Evolutionary conservation across 768 basidiomycete species (phyloP).

Genomic region (Tulasnella sp.): DNA sequence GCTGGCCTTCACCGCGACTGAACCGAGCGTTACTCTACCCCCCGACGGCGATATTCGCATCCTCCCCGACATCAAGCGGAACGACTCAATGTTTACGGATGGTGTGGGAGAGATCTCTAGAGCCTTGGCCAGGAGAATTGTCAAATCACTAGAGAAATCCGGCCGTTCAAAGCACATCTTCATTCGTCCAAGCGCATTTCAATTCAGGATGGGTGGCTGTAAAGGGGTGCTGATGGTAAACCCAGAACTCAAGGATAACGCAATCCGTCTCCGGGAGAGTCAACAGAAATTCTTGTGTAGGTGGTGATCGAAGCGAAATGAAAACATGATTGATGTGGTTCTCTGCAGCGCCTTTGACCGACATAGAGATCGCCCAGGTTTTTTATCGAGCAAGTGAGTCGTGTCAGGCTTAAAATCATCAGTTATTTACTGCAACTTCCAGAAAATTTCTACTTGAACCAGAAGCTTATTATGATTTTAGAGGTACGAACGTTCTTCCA

Average conservation of each 20-base stretch:
- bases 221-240: constrained; percentile 63
- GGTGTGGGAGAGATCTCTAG: constrained; percentile 68
- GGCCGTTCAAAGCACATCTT: constrained; percentile 43
- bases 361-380: constrained; percentile 65
- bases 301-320: neutral
- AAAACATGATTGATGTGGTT: constrained; percentile 37
- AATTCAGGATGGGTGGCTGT: constrained; percentile 40
- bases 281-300: constrained; percentile 64
- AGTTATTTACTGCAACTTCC: neutral
- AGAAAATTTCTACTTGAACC: constrained; percentile 39
- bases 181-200: constrained; percentile 53
- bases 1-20: constrained; percentile 76
- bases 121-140: constrained; percentile 58
- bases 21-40: constrained; percentile 54
- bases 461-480: constrained; percentile 66
- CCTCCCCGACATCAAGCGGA: constrained; percentile 53
- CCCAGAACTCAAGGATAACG: constrained; percentile 53
- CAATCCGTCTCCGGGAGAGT: constrained; percentile 57
- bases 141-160: constrained; percentile 44
- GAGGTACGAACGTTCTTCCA: constrained; percentile 44
- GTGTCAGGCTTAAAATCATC: too few relatives aligned
- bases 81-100: constrained; percentile 64
- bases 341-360: constrained; percentile 44
- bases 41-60: constrained; percentile 46
- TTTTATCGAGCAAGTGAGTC: constrained; percentile 60